phyloP scores from a whole-genome alignment of 2,329 filamentous ascomycete species.

The Diaporthe eres region DNA sequence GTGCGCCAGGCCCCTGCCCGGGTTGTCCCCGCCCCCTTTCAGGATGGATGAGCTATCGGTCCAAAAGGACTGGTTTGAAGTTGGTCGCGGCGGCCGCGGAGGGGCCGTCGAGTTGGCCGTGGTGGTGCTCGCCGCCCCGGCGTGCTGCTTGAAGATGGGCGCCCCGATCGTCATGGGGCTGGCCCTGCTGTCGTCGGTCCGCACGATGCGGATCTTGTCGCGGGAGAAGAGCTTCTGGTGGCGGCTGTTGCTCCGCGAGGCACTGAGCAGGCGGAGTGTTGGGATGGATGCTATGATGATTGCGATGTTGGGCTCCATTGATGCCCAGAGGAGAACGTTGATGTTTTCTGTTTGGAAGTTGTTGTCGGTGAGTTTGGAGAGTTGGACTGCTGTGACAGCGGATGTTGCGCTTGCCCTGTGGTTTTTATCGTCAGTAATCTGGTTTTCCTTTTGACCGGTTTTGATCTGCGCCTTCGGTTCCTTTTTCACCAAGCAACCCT shows the following conservation, averaged over 20 bases:
- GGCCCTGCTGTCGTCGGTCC: neutral
- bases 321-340: constrained; percentile 22
- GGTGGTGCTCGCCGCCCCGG: neutral
- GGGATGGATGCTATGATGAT: constrained; percentile 28
- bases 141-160: constrained; percentile 22
- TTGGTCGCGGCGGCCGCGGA: neutral
- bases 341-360: constrained; percentile 33
- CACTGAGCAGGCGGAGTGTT: constrained; percentile 28
- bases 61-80: constrained; percentile 26
- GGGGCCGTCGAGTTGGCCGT: constrained; percentile 12
- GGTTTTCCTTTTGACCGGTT: neutral
- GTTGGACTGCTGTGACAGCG: constrained; percentile 18
- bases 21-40: neutral
- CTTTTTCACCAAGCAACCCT: fast-evolving
- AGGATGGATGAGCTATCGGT: constrained; percentile 22
- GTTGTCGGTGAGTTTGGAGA: constrained; percentile 22
- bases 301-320: constrained; percentile 32
- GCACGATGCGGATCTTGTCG: constrained; percentile 24
- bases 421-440: neutral
- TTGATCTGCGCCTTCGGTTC: neutral
- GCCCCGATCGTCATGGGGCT: constrained; percentile 22
- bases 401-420: constrained; percentile 25
- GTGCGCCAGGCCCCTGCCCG: neutral
- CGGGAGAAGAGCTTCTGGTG: constrained; percentile 16
- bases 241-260: neutral